Percentiles rank a stretch among this genome's conserved stretches.
These are phyloP conservation scores for Quercus berberidifolia DNA, from an alignment of 306 rosid genomes.

Conservation along the genomic window DNA sequence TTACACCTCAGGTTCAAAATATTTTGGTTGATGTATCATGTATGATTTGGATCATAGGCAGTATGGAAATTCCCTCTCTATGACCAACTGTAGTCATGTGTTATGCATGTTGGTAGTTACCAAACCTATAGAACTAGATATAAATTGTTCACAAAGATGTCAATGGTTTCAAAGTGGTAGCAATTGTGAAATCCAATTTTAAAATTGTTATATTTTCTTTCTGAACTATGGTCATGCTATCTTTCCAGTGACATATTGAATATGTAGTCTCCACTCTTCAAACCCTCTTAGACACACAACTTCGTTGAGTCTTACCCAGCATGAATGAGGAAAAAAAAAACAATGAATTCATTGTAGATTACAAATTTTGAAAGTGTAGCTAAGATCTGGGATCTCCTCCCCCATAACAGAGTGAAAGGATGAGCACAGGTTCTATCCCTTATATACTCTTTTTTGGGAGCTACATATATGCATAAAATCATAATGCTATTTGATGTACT, in stretches of 20 bases:
- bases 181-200: not conserved
- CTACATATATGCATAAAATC: not conserved
- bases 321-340: too few species aligned
- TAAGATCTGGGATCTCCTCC: too few species aligned
- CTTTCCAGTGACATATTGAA: not conserved
- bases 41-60: not conserved
- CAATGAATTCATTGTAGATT: too few species aligned
- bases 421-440: not conserved
- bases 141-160: not conserved
- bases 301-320: too few species aligned
- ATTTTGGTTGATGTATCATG: not conserved
- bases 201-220: not conserved
- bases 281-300: too few species aligned
- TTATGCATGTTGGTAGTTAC: not conserved
- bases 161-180: not conserved
- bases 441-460: not conserved
- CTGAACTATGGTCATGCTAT: not conserved
- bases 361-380: too few species aligned
- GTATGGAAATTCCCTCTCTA: not conserved
- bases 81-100: not conserved
- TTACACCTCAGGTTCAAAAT: not conserved
- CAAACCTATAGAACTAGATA: not conserved
- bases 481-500: conserved; percentile 5
- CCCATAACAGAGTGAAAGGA: not conserved
- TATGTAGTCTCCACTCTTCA: not conserved